Percentiles rank a stretch among this genome's conserved stretches.
phyloP scores from a whole-genome alignment of 768 basidiomycete genomes.

The Pleurotus citrinopileatus region DNA sequence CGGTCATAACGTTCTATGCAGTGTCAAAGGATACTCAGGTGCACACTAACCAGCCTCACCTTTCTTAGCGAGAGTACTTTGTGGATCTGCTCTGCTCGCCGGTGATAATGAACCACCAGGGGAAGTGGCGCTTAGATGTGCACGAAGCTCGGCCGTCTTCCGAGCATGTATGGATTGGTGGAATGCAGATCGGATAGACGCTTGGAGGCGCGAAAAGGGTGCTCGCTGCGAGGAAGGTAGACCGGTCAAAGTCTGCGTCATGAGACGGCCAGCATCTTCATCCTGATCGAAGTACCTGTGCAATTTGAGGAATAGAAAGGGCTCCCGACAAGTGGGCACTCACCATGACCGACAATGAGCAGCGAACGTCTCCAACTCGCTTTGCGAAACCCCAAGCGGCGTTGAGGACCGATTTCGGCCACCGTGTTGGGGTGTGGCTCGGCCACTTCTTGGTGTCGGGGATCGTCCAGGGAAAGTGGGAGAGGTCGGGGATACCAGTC shows the following conservation, averaged over 20 bases:
- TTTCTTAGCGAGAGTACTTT: conserved; percentile 62
- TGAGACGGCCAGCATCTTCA: conserved; percentile 69
- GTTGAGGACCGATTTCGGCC: conserved; percentile 65
- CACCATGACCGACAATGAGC: conserved; percentile 79
- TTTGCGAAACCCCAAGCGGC: conserved; percentile 60
- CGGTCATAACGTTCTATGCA: conserved; percentile 66
- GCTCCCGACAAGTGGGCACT: conserved; percentile 16
- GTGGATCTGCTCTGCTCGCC: conserved; percentile 65
- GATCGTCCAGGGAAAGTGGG: conserved; percentile 53
- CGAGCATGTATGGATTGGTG: conserved; percentile 78
- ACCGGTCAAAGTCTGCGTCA: conserved; percentile 80
- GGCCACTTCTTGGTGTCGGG: conserved; percentile 44
- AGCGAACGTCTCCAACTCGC: conserved; percentile 77
- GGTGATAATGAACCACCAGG: conserved; percentile 81
- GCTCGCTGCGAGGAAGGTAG: conserved; percentile 83
- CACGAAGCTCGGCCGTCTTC: conserved; percentile 81
- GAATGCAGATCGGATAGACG: conserved; percentile 81
- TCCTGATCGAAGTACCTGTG: conserved; percentile 83
- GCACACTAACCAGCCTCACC: conserved; percentile 31
- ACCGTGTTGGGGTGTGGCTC: conserved; percentile 57
- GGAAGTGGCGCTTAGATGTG: conserved; percentile 73
- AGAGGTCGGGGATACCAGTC: conserved; percentile 53
- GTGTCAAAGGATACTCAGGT: conserved; percentile 8
- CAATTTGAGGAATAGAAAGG: conserved; percentile 5
- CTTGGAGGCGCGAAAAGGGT: conserved; percentile 82